Conservation (phyloP, 805 yeast genomes). For the Candida maris region DNA sequence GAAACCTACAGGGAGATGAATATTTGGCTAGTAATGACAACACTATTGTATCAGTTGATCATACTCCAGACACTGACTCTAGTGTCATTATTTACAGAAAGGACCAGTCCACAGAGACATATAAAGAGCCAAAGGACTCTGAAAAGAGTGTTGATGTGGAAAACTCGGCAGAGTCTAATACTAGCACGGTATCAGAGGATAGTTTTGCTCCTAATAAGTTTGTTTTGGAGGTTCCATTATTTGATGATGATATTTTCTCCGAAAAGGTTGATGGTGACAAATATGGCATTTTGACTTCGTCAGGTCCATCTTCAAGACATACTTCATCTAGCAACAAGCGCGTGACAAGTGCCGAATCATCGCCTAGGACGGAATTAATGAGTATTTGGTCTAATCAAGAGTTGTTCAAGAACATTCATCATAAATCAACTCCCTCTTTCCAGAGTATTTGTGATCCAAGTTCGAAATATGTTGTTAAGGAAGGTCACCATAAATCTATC, state of each 20-base stretch:
- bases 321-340: conserved; percentile 7
- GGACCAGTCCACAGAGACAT: conserved; percentile 9
- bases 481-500: conserved; percentile 22
- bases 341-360: conserved; percentile 22
- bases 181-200: conserved; percentile 16
- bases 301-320: conserved; percentile 15
- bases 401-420: conserved; percentile 17
- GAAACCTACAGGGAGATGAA: not conserved
- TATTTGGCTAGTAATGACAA: not conserved
- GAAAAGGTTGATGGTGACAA: conserved; percentile 38
- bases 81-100: not conserved
- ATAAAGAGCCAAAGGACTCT: conserved; percentile 1
- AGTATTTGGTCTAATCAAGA: conserved; percentile 35
- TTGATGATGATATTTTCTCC: conserved; percentile 36
- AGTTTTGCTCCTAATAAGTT: conserved; percentile 23
- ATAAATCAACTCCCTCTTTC: conserved; percentile 18
- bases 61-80: not conserved
- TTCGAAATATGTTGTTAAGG: conserved; percentile 16
- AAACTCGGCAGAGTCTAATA: not conserved
- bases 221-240: conserved; percentile 32
- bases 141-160: not conserved
- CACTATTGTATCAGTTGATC: not conserved
- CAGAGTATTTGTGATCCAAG: conserved; percentile 28
- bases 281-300: conserved; percentile 27
- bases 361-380: conserved; percentile 27